These are phyloP conservation scores for Amanita exitialis DNA, from an alignment of 768 basidiomycete genomes.

Conservation along the genomic window DNA sequence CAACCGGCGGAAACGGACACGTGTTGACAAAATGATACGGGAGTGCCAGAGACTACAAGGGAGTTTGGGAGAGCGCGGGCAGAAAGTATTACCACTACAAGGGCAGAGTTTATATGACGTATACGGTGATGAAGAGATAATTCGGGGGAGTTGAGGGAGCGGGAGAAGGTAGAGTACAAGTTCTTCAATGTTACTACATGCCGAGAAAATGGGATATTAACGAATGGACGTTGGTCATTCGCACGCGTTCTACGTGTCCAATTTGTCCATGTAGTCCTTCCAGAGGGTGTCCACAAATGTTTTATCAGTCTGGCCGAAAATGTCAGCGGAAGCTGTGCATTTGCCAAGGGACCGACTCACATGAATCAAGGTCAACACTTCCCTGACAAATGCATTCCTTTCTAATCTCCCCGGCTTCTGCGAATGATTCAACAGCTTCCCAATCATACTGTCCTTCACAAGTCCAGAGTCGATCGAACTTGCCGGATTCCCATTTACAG, in stretches of 20 bases:
- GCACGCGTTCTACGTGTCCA: conserved; percentile 6
- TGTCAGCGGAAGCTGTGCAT: conserved; percentile 1
- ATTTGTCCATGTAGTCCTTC: conserved; percentile 32
- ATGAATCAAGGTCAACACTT: conserved; percentile 51
- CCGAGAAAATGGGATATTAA: not conserved
- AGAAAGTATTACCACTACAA: not conserved
- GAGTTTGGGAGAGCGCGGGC: not conserved
- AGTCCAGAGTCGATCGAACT: conserved; percentile 15
- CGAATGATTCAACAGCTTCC: conserved; percentile 14
- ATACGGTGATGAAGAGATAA: not conserved
- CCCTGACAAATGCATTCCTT: conserved; percentile 48
- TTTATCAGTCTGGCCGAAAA: conserved; percentile 42
- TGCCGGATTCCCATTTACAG: conserved; percentile 14
- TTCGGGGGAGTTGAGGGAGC: too few species aligned
- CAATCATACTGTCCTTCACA: conserved; percentile 20
- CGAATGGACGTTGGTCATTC: not conserved
- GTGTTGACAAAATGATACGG: conserved; percentile 33
- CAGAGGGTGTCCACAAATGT: conserved; percentile 55
- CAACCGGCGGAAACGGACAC: conserved; percentile 36
- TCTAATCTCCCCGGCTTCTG: conserved; percentile 22
- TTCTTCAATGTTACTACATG: not conserved
- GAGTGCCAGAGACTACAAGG: conserved; percentile 29
- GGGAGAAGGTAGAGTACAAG: not conserved
- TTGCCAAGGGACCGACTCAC: conserved; percentile 22
- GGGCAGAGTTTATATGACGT: not conserved